Base-by-base conservation (phyloP, 257 asterid genomes). In the Linaria vulgaris region DNA sequence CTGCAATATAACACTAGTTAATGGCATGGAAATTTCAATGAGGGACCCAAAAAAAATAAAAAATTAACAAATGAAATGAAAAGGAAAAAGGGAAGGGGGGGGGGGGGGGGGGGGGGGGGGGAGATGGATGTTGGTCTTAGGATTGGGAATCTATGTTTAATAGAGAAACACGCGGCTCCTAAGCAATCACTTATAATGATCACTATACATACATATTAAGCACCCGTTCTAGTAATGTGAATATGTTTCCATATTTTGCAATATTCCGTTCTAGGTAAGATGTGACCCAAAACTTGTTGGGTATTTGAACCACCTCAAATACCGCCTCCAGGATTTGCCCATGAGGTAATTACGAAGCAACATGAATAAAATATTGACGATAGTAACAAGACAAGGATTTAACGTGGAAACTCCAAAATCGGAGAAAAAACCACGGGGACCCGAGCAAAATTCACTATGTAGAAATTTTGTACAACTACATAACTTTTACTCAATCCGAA, bases 81-180 rank as follows among this genome's bases (percentile, higher is more conserved):
- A 37, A 11, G 17, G 59, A 34, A 31, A 9, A 37, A 10, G 20
- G 25, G 22, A 25, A 6, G 6, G 62, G 11, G 47, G 20, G 10
- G 22, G 16, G 11, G 16, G 2, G 23, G 50, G 22, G 53, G 25
- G 17, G 22, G 54, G 41, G 60, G 61, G n/a, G n/a, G n/a, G n/a
- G n/a, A n/a, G n/a, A n/a, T n/a, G n/a, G n/a, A n/a, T n/a, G n/a
- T 27, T 2, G 34, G 34, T 27, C 34, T 3, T 27, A 59, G 69
- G 69, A 55, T 67, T 25, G 66, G 25, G 61, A 69, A 64, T 69
- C 44, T 78, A 71, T 71, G 83, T 68, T 74, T 12, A 71, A 67
- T 41, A 71, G 41, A 41, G n/a, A 70, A 70, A 74, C 83, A 70
- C 83, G 78, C 70, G 72, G 77, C 77, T 74, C 43, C 37, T 12